Percentiles rank a stretch among this genome's conserved stretches.
These are phyloP conservation scores for Cladosporium cucumerinum DNA, from an alignment of 2,329 filamentous ascomycete genomes.

Conservation along the genomic window DNA sequence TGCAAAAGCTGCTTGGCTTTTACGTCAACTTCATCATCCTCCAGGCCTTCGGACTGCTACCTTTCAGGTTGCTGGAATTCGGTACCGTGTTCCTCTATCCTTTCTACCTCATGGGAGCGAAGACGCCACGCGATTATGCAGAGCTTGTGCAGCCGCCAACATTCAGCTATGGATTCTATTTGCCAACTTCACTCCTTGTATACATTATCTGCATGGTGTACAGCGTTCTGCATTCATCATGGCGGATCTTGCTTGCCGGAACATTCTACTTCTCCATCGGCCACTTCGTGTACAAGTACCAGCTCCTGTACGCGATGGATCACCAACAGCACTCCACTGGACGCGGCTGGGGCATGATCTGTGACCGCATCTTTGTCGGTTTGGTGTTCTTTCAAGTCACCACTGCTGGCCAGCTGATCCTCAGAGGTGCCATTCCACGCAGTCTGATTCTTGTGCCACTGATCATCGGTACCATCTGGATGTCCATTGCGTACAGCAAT, in stretches of 20 bases:
- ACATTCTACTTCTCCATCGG: constrained; percentile 74
- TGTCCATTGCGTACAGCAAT: constrained; percentile 73
- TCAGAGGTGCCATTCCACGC: constrained; percentile 68
- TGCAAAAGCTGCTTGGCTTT: constrained; percentile 73
- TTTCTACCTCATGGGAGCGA: constrained; percentile 71
- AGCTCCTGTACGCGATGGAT: constrained; percentile 96
- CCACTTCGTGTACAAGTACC: constrained; percentile 93
- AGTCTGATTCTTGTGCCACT: constrained; percentile 74
- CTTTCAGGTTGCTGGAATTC: constrained; percentile 85
- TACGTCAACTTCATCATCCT: constrained; percentile 93
- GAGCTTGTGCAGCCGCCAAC: constrained; percentile 76
- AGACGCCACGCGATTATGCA: constrained; percentile 84
- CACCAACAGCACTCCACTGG: constrained; percentile 93
- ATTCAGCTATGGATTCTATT: constrained; percentile 94
- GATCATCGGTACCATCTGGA: constrained; percentile 79
- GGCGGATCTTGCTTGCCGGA: constrained; percentile 76
- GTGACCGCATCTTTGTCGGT: constrained; percentile 82
- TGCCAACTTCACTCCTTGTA: constrained; percentile 86
- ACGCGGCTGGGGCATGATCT: constrained; percentile 93
- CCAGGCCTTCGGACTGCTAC: constrained; percentile 89
- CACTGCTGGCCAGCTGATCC: constrained; percentile 80
- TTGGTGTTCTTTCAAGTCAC: constrained; percentile 85
- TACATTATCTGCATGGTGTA: constrained; percentile 97
- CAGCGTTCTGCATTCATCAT: constrained; percentile 77
- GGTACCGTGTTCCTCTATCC: constrained; percentile 82